Conservation (phyloP, 192 early-diverging fungal genomes). For the Cladochytrium replicatum region DNA sequence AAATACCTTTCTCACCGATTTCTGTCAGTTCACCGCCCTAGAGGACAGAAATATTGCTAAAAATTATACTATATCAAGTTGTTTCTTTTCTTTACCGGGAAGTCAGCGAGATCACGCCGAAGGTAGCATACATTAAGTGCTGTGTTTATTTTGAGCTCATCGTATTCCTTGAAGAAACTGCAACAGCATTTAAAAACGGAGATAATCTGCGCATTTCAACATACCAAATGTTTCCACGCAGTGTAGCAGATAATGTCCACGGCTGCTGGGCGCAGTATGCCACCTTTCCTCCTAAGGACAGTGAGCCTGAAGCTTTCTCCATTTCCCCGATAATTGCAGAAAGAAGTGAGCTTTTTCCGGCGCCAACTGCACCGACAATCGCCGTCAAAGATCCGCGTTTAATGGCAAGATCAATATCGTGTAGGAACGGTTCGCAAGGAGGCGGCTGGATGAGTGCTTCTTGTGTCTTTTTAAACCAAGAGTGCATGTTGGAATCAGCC, state of each 20-base stretch:
- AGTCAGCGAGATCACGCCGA: neutral
- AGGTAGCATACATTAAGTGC: no score
- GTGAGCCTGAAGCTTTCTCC: slow-evolving; percentile 55
- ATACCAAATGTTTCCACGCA: slow-evolving; percentile 31
- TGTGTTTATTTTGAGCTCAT: no score
- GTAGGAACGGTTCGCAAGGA: no score
- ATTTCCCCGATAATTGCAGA: slow-evolving; percentile 82
- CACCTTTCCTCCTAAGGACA: slow-evolving; percentile 55
- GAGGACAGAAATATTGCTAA: slow-evolving; percentile 61
- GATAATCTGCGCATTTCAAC: no score
- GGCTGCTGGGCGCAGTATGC: slow-evolving; percentile 63
- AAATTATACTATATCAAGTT: no score
- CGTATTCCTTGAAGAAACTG: no score
- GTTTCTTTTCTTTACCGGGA: neutral
- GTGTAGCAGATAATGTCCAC: slow-evolving; percentile 23
- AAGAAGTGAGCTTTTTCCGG: slow-evolving; percentile 70
- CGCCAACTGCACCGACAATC: slow-evolving; percentile 63
- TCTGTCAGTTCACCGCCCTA: slow-evolving; percentile 71
- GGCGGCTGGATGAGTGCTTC: neutral
- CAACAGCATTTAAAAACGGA: no score
- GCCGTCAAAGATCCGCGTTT: slow-evolving; percentile 45
- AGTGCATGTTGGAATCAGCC: no score
- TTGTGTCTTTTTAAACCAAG: no score
- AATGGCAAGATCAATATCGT: slow-evolving; percentile 22
- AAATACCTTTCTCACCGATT: slow-evolving; percentile 46